Conservation (phyloP, 805 yeast genomes). For the Myxozyma neotropica region DNA sequence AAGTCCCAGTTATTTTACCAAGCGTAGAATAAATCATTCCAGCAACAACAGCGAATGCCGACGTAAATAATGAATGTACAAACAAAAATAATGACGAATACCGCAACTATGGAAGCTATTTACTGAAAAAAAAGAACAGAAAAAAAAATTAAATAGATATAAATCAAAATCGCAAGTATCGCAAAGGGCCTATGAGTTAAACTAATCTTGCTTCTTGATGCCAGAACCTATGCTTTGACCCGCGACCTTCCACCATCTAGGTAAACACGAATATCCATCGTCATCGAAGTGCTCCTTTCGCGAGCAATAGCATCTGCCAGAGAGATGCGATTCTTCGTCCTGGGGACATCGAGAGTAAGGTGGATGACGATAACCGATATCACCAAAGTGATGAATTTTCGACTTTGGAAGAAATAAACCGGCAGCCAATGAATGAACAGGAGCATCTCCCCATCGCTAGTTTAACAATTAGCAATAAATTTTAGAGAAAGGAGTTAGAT, state of each 20-base stretch:
- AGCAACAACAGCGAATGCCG: too few relatives aligned
- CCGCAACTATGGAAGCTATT: background rate
- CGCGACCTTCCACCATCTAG: constrained; percentile 35
- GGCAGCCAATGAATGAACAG: constrained; percentile 80
- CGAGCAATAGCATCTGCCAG: constrained; percentile 32
- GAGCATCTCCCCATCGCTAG: constrained; percentile 95
- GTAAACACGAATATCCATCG: constrained; percentile 33
- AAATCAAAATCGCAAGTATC: background rate
- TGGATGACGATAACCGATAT: constrained; percentile 60
- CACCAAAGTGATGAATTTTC: constrained; percentile 70
- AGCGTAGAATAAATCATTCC: too few relatives aligned
- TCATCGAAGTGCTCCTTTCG: constrained; percentile 30
- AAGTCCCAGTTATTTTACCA: too few relatives aligned
- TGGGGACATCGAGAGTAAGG: constrained; percentile 35
- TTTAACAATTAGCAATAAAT: constrained; percentile 51
- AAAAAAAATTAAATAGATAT: background rate
- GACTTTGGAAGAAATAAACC: constrained; percentile 58
- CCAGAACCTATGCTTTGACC: constrained; percentile 28
- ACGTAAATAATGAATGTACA: background rate
- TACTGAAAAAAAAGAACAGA: background rate
- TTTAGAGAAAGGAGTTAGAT: constrained; percentile 36
- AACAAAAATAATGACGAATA: background rate
- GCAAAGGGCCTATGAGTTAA: background rate
- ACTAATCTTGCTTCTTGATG: constrained; percentile 12
- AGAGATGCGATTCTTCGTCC: constrained; percentile 27